phyloP scores from a whole-genome alignment of 495 filamentous ascomycete genomes.

The Podospora appendiculata region DNA sequence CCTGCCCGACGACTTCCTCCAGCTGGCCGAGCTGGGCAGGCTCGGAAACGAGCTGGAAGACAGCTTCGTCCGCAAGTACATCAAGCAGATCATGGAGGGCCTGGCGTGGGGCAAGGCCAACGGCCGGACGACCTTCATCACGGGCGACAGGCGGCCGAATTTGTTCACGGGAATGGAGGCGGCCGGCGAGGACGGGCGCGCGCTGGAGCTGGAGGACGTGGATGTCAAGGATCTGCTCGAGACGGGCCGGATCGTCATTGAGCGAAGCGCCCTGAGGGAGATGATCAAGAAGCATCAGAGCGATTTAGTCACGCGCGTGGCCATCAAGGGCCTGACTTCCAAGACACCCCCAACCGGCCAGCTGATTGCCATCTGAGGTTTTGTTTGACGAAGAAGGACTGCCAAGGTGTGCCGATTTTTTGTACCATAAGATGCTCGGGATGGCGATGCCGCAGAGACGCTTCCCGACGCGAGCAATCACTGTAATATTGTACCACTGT shows the following conservation, averaged over 20 bases:
- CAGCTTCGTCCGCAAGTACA: constrained; percentile 48
- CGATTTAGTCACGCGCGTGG: constrained; percentile 50
- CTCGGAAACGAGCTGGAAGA: constrained; percentile 30
- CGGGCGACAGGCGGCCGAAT: constrained; percentile 43
- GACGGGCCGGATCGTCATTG: constrained; percentile 75
- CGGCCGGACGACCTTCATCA: constrained; percentile 75
- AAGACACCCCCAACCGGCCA: no score
- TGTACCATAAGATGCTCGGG: no score
- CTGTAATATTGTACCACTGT: no score
- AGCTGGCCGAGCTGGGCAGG: constrained; percentile 16
- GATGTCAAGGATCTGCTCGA: constrained; percentile 93
- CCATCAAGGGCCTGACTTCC: constrained; percentile 14
- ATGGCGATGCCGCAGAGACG: no score
- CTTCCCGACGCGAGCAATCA: no score
- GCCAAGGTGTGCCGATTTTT: no score
- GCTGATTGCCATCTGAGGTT: no score
- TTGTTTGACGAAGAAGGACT: no score
- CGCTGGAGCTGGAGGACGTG: constrained; percentile 62
- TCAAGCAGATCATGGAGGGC: constrained; percentile 54
- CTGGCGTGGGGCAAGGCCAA: constrained; percentile 64
- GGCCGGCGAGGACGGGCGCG: constrained; percentile 56
- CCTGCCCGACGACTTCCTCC: constrained; percentile 34
- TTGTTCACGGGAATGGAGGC: constrained; percentile 52
- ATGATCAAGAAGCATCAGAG: constrained; percentile 70
- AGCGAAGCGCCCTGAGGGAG: constrained; percentile 68